Conservation (phyloP, 2,329 filamentous ascomycete genomes). For the Aspergillus pseudotamarii region DNA sequence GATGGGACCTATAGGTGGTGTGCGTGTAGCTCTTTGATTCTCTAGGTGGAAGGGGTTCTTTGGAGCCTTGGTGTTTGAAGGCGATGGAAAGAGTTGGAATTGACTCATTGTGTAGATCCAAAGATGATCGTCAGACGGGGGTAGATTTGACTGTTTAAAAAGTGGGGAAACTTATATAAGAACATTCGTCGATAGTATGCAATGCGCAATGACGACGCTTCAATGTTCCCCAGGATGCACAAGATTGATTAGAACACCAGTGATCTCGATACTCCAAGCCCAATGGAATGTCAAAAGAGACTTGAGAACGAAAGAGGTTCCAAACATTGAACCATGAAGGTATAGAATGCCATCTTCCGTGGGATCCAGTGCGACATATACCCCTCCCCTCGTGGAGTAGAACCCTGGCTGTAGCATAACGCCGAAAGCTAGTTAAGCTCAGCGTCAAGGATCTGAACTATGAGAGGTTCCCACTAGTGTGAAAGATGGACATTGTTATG, state of each 20-base stretch:
- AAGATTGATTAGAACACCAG: neutral
- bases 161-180: neutral
- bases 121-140: neutral
- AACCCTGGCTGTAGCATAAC: slow-evolving; percentile 3
- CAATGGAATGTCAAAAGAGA: neutral
- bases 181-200: no score
- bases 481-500: slow-evolving; percentile 24
- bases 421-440: slow-evolving; percentile 6
- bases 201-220: neutral
- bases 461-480: slow-evolving; percentile 25
- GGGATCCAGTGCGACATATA: slow-evolving; percentile 13
- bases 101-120: slow-evolving; percentile 32
- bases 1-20: slow-evolving; percentile 29
- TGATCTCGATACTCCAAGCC: neutral
- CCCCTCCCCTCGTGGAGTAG: slow-evolving; percentile 2
- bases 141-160: neutral
- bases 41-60: slow-evolving; percentile 40
- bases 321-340: neutral
- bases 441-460: slow-evolving; percentile 26
- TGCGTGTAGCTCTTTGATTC: slow-evolving; percentile 23
- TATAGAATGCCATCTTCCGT: slow-evolving; percentile 2
- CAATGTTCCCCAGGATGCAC: neutral
- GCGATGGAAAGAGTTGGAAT: slow-evolving; percentile 46
- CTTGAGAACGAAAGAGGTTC: neutral
- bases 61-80: slow-evolving; percentile 29